Evolutionary conservation across 83 land plant genomes (phyloP).

Genomic region (Isoetes engelmannii): DNA sequence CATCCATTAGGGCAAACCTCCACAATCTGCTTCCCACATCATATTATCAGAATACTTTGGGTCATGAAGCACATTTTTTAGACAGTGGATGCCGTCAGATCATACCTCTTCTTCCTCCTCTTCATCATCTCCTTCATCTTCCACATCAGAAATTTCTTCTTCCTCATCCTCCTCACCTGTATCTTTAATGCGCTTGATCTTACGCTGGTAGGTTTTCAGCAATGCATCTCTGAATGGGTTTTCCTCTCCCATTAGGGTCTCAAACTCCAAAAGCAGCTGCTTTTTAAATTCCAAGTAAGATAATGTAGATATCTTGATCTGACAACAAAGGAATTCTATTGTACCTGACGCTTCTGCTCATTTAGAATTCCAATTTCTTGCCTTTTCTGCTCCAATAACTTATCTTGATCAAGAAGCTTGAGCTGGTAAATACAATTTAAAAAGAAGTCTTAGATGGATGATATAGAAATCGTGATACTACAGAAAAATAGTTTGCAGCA

Average conservation of each 20-base stretch:
- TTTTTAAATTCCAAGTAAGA: background rate
- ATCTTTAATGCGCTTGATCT: slow-evolving; percentile 16
- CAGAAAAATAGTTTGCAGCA: background rate
- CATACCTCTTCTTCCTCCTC: slow-evolving; percentile 19
- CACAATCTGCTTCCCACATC: slow-evolving; percentile 17
- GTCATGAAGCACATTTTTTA: background rate
- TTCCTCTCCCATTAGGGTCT: slow-evolving; percentile 12
- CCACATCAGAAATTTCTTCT: slow-evolving; percentile 22
- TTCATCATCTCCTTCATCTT: slow-evolving; percentile 4
- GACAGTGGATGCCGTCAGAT: background rate
- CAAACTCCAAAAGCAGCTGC: slow-evolving; percentile 25
- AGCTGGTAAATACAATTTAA: background rate
- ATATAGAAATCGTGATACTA: background rate
- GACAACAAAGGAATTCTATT: background rate
- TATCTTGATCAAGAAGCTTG: slow-evolving; percentile 13
- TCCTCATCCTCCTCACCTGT: slow-evolving; percentile 32
- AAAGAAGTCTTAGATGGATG: background rate
- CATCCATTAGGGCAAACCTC: slow-evolving; percentile 32
- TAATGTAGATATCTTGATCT: background rate
- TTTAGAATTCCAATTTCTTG: slow-evolving; percentile 14
- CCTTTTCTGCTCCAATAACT: slow-evolving; percentile 14
- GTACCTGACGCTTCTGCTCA: slow-evolving; percentile 23
- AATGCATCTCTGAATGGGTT: slow-evolving; percentile 18
- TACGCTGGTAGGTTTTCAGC: slow-evolving; percentile 14
- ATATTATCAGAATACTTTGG: too few relatives aligned